Base-by-base conservation (phyloP, 257 asterid genomes). In the Solanum ossicruentum region DNA sequence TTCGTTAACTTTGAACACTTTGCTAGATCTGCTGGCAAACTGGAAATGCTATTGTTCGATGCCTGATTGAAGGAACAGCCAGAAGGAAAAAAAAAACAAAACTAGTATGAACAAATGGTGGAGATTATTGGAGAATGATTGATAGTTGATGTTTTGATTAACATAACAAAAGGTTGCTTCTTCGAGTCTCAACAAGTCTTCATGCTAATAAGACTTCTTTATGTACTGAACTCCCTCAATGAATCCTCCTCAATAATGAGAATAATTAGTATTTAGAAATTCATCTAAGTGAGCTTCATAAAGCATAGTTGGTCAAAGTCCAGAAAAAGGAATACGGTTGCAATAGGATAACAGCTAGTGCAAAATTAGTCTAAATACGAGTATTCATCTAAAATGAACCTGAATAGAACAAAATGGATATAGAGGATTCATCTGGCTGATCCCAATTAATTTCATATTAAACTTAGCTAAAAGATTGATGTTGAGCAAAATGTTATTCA, bases 21-120 rank as follows among this genome's bases (percentile, higher is more conserved):
- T 82, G 90, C 89, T 80, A 97, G 92, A 88, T 94, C 98, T 86
- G 91, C 99, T 21, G 98, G 97, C 91, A 97, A 92, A 90, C 91
- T 85, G 89, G 96, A 89, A 86, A 97, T 91, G 86, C 80, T 92
- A 88, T 95, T 97, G 90, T 95, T 94, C 81, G 99, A 93, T 88
- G 93, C 99, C 99, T 94, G 94, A 84, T 89, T 86, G 80, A 86
- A 90, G 49, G 63, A 77, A 77, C 26, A 52, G 65, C 1, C 26
- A 77, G 47, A 51, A 77, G 21, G 60, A 49, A 75, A 73, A 60
- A 13, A 73, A 61, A 15, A 77, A 51, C n/a, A 75, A 77, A 52
- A 36, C 47, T 13, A 16, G 65, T 75, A 15, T 77, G 65, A 77
- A 49, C 23, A 23, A 77, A 47, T 12, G 58, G n/a, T 47, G 12